Base-by-base conservation (phyloP, 768 basidiomycete species). In the Psilocybe cyanescens region DNA sequence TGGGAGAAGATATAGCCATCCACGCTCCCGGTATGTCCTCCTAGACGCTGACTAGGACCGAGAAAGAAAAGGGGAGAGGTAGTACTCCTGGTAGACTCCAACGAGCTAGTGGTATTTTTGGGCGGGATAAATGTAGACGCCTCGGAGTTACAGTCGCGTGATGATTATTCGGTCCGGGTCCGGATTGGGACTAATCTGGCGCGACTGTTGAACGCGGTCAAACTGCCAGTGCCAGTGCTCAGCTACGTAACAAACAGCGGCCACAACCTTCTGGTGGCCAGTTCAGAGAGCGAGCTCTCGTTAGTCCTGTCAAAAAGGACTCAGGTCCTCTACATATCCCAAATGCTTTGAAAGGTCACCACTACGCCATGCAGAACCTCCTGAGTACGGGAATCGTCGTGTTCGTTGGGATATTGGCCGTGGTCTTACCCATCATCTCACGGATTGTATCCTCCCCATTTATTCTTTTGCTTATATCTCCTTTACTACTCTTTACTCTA, bases 371-470 rank as follows among this genome's bases (percentile, higher is more conserved):
- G 75, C 76, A 73, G 29, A 72, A 73, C 16, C 75, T 74, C 51
- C 74, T 82, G 71, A 85, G 78, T 75, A 79, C 76, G 37, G 76
- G 81, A 68, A 74, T 79, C n/a, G 83, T 87, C 35, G 76, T 87
- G 50, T 64, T 85, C 60, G 83, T 90, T 61, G 86, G 81, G 51
- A 31, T 87, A 49, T 73, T 88, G 33, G 87, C 86, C 28, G 73
- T 89, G 50, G 73, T 83, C 29, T 65, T 90, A 28, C 90, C 91
- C 14, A 65, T 81, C 16, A 64, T 81, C 55, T 72, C 80, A 24
- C 86, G 86, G 44, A 72, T 90, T 48, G 64, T 87, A 46, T 87
- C 90, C 1, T 91, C 89, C 0, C 91, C 91, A 1, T 66, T 91
- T 60, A 75, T 79, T 31, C 78, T 92, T 54, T 68, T 91, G 60